Base-by-base conservation (phyloP, 805 yeast genomes). In the Yamadazyma tumulicola region DNA sequence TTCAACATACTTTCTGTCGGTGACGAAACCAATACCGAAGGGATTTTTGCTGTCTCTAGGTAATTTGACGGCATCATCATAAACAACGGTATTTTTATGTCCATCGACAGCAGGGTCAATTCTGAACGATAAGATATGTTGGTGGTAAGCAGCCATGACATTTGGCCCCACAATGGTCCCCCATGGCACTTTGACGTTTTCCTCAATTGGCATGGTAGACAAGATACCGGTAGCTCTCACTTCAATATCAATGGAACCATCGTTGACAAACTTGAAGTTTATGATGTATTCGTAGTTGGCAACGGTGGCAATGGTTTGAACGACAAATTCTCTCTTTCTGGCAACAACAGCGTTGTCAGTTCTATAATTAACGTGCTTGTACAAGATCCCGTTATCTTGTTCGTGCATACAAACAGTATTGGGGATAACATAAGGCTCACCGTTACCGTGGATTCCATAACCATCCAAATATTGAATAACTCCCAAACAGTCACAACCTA, bases 161-260 rank as follows among this genome's bases (percentile, higher is more conserved):
- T 81, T 79, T 44, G 88, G 89, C 29, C 85, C 87, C 39, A 84
- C 81, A 44, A 73, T 70, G 23, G 88, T 84, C 50, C 88, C 89
- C 75, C 77, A 75, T 44, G 83, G 83, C 42, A 81, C 84, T 35
- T 64, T 70, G 41, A 71, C 72, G 52, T 73, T 78, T 46, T 75
- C 79, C 45, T 84, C 89, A 46, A 82, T 77, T 49, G 88, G 87
- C 82, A 80, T 82, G 39, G 94, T 84, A 22, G 91, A 83, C 47
- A 84, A 69, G 52, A 84, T 84, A 71, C 94, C 94, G 38, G 94
- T 84, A 42, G 93, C 93, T 64, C 91, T 74, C 40, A 81, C 81
- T 58, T 85, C 87, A 42, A 84, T 78, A 45, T 78, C 79, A 49
- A 84, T 79, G 35, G 81, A 79, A 51, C 89, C 94, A 46, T 81